Evolutionary conservation across 2,329 filamentous ascomycete genomes (phyloP), one percentile per base, ranked within the genome.

Genomic region (Scedosporium apiospermum): DNA sequence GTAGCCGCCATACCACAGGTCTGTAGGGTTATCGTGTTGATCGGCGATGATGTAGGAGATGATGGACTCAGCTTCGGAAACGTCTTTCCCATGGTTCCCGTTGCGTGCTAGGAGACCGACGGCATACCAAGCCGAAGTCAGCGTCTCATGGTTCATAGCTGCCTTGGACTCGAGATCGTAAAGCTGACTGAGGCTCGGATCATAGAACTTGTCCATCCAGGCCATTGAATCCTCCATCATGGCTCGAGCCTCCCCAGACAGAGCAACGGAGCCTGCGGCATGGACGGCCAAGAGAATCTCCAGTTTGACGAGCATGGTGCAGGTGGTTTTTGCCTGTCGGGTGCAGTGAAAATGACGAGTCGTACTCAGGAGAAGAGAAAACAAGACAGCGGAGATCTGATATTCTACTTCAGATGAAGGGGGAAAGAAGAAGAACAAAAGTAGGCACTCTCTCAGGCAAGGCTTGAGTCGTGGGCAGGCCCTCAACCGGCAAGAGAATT

Each of bases 91-190:
- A 14, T 78, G 64, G 66, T 87, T 83, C 26, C 12, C 26, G 55
- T 23, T 23, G 2, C 84, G 75, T 14, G 82, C 81, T 23, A 87
- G 70, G 3, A 87, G 74, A 0, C 84, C 84, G 4, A 82, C 74
- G 0, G 82, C 82, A 69, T 87, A 86, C 83, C 84, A 87, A 0
- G 77, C 76, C 0, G 82, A 83, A 53, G 77, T 79, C 61, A 83
- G 76, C 0, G 82, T 86, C 55, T 85, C 82, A 64, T 86, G 82
- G 2, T 78, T 74, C 6, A 84, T 72, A 0, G 82, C 80, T 7
- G 75, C 69, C 2, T 71, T 64, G 10, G 74, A 72, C 63, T 76
- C 72, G 46, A 81, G 76, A 55, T 80, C 76, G 68, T 82, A 83
- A 16, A 86, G 70, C 63, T 86, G 86, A 0, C 79, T 80, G 5